phyloP scores from a whole-genome alignment of 2,329 filamentous ascomycete genomes.

The Cladosporium sp. region DNA sequence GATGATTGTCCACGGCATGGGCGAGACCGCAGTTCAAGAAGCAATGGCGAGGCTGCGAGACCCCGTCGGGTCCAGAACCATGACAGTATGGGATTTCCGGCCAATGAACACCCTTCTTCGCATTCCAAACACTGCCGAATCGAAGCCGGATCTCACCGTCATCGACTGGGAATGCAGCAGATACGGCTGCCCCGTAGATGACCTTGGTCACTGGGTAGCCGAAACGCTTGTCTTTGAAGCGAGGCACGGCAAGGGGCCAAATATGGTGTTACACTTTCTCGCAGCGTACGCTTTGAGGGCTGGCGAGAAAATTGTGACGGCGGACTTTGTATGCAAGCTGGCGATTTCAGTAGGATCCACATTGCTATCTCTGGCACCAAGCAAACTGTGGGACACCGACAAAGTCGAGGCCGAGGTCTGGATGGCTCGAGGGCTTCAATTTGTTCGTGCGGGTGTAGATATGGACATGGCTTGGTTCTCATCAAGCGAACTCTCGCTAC shows the following conservation, averaged over 20 bases:
- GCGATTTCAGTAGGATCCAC: neutral
- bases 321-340: neutral
- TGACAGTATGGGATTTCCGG: neutral
- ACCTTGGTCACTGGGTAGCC: slow-evolving; percentile 12
- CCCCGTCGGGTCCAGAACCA: neutral
- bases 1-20: neutral
- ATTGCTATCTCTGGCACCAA: neutral
- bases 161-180: slow-evolving; percentile 12
- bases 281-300: neutral
- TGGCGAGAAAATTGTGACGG: neutral
- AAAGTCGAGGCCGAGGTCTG: neutral
- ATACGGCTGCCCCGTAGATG: slow-evolving; percentile 10
- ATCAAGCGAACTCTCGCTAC: neutral
- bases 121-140: neutral
- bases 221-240: slow-evolving; percentile 12
- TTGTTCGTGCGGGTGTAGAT: neutral
- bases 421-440: neutral
- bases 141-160: slow-evolving; percentile 1
- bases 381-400: neutral
- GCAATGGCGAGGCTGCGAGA: neutral
- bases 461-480: neutral
- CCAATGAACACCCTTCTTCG: neutral
- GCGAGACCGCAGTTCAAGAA: neutral
- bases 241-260: slow-evolving; percentile 1
- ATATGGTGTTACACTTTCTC: neutral